Evolutionary conservation across 139 green algal species (phyloP).

Genomic region (Marvania coccoides): DNA sequence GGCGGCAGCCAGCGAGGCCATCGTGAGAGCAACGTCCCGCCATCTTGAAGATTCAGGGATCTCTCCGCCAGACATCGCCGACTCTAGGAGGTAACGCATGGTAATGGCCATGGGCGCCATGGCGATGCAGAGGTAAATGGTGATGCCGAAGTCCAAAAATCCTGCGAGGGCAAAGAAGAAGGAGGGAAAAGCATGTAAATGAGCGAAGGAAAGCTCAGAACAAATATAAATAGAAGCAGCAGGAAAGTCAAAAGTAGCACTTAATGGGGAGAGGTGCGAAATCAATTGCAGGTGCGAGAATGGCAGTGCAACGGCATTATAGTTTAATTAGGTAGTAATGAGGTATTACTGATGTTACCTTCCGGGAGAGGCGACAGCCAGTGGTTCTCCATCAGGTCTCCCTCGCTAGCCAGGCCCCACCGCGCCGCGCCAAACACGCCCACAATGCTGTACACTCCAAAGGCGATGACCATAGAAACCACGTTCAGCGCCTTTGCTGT

Average conservation of each 20-base stretch:
- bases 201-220: too few species aligned
- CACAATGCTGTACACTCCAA: slow-evolving; percentile 24
- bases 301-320: too few species aligned
- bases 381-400: slow-evolving; percentile 42
- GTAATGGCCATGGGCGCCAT: slow-evolving; percentile 35
- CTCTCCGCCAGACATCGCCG: slow-evolving; percentile 18
- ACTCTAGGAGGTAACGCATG: slow-evolving; percentile 21
- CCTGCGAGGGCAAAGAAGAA: too few species aligned
- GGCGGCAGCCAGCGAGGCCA: slow-evolving; percentile 10
- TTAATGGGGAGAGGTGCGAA: too few species aligned
- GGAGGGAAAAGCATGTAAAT: too few species aligned
- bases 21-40: slow-evolving; percentile 41
- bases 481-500: slow-evolving; percentile 22
- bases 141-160: slow-evolving; percentile 21
- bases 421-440: slow-evolving; percentile 42
- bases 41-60: slow-evolving; percentile 28
- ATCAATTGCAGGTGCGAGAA: too few species aligned
- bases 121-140: slow-evolving; percentile 34
- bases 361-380: too few species aligned
- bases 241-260: too few species aligned
- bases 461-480: slow-evolving; percentile 23
- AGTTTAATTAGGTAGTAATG: too few species aligned
- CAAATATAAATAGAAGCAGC: too few species aligned
- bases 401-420: slow-evolving; percentile 31
- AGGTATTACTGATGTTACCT: too few species aligned